phyloP scores from a whole-genome alignment of 2,329 filamentous ascomycete species.

The Xylogone sp. region DNA sequence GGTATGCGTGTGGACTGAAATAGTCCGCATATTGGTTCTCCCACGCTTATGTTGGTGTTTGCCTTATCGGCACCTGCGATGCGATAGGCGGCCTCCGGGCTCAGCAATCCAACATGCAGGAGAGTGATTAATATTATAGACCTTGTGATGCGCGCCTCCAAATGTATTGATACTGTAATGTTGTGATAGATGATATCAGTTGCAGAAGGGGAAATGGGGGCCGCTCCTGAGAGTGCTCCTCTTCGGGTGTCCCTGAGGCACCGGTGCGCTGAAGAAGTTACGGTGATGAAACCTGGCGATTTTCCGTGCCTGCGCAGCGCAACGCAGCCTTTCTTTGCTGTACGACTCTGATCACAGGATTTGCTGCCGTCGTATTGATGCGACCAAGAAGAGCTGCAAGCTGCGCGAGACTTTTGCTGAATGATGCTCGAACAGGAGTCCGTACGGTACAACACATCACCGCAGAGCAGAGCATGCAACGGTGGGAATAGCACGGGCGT shows the following conservation, averaged over 20 bases:
- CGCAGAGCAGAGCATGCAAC: not conserved
- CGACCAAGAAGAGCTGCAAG: not conserved
- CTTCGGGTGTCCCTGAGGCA: no score
- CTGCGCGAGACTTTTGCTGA: not conserved
- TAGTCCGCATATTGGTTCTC: not conserved
- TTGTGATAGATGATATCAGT: not conserved
- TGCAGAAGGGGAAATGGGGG: no score
- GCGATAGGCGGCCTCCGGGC: not conserved
- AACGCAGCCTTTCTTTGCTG: not conserved
- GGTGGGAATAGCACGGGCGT: not conserved
- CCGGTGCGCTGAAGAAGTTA: no score
- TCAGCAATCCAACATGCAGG: not conserved
- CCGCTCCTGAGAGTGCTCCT: no score
- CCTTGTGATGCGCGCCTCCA: not conserved
- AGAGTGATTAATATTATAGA: not conserved
- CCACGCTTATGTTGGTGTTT: not conserved
- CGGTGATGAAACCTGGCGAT: not conserved
- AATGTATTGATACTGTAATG: not conserved
- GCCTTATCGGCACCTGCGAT: not conserved
- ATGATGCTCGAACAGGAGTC: not conserved
- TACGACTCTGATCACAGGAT: no score
- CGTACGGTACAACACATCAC: not conserved
- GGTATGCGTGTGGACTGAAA: not conserved
- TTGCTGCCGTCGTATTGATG: not conserved
- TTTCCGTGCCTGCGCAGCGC: not conserved